Evolutionary conservation across 768 basidiomycete genomes (phyloP), one percentile per base, ranked within the genome.

Genomic region (Auriscalpium orientale): DNA sequence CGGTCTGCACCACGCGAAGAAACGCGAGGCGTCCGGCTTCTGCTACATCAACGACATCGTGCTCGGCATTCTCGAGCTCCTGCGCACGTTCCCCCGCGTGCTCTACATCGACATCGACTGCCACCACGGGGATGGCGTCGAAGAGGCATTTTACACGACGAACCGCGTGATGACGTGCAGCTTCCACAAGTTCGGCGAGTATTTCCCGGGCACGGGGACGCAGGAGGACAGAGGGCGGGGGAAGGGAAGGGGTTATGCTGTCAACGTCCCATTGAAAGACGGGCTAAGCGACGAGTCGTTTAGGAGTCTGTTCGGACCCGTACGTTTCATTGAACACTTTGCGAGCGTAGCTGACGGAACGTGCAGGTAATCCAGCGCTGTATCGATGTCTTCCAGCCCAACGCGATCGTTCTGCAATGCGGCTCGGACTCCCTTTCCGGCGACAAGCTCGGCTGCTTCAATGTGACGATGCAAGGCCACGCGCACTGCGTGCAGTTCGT

Each of bases 21-120:
- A 98, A 70, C 83, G 90, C 54, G 97, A 98, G 73, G 97, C 95
- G 0, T 91, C 89, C 8, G 97, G 97, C 13, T 99, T 99, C 72
- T 99, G 97, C 77, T 99, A 98, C 76, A 87, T 98, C 72, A 99
- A 99, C 70, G 91, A 95, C 70, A 99, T 98, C 67, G 94, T 97
- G 1, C 84, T 98, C 22, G 88, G 85, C 46, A 95, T 97, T 40
- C 79, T 99, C 49, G 95, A 97, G 69, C 84, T 99, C 8, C 75
- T 95, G n/a, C 82, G 94, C 62, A 82, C 76, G 54, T 83, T 84
- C 65, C 79, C 90, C 3, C 85, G 97, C 53, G 95, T 99, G 15
- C 74, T 99, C 34, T 98, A 99, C 68, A 87, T 99, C 70, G 95
- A 99, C 72, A 94, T 98, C 57, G 97, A 98, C 70, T 93, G 93